These are phyloP conservation scores for Candida orba DNA, from an alignment of 805 yeast species.

Conservation along the genomic window DNA sequence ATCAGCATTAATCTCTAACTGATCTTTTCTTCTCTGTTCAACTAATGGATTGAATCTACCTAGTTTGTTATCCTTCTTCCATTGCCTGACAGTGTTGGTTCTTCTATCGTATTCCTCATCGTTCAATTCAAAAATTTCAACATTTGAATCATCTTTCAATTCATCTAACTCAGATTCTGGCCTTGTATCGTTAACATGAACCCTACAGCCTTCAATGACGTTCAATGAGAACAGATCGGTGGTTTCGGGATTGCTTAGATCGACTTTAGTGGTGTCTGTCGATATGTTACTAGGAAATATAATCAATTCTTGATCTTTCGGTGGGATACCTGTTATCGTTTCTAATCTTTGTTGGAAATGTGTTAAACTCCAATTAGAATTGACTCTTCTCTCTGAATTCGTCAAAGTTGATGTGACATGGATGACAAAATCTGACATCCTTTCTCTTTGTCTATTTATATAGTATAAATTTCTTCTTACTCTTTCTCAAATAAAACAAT, in stretches of 20 bases:
- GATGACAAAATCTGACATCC: slow-evolving; percentile 38
- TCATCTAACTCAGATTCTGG: slow-evolving; percentile 43
- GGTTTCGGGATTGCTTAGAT: slow-evolving; percentile 7
- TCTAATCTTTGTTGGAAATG: slow-evolving; percentile 52
- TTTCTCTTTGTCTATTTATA: not conserved
- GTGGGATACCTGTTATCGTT: slow-evolving; percentile 67
- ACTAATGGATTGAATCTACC: slow-evolving; percentile 66
- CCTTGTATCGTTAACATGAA: slow-evolving; percentile 53
- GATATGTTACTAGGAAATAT: slow-evolving; percentile 33
- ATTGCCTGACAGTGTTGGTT: slow-evolving; percentile 56
- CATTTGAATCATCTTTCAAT: slow-evolving; percentile 28
- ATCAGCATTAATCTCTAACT: slow-evolving; percentile 22
- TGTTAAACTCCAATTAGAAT: slow-evolving; percentile 52
- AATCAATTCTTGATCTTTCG: slow-evolving; percentile 43
- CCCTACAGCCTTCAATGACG: slow-evolving; percentile 32
- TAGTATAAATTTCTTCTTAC: not conserved
- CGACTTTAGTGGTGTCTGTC: slow-evolving; percentile 21
- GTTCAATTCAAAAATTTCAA: slow-evolving; percentile 37
- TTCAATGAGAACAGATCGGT: slow-evolving; percentile 16
- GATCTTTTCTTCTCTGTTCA: slow-evolving; percentile 24
- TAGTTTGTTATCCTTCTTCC: slow-evolving; percentile 64
- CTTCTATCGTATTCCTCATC: slow-evolving; percentile 58
- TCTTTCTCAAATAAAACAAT: not conserved
- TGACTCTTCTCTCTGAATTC: slow-evolving; percentile 61
- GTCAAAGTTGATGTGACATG: slow-evolving; percentile 59